A percentile compares a stretch with the other conserved stretches of the same genome.
Evolutionary conservation across 768 basidiomycete genomes (phyloP).

Genomic region (Termitomyces sp.): DNA sequence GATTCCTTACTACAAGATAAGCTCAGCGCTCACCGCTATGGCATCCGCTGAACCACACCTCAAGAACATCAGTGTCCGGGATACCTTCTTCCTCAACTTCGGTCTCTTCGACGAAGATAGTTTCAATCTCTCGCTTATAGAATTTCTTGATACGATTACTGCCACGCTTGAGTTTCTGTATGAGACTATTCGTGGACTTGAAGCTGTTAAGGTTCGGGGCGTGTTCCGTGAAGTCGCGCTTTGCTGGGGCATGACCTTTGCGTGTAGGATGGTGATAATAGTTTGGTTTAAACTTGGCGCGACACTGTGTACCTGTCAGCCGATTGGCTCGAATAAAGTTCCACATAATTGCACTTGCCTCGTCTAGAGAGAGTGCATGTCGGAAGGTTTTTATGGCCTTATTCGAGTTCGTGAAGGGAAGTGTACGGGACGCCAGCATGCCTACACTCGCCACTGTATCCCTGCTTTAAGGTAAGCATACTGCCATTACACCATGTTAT

Average conservation of each 20-base stretch:
- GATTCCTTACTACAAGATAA: not conserved
- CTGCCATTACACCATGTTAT: not conserved
- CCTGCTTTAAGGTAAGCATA: slow-evolving; percentile 31
- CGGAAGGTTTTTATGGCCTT: slow-evolving; percentile 63
- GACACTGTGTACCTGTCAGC: slow-evolving; percentile 36
- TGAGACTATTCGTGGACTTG: slow-evolving; percentile 1
- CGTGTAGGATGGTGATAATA: slow-evolving; percentile 46
- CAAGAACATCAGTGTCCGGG: slow-evolving; percentile 45
- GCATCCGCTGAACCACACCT: slow-evolving; percentile 79
- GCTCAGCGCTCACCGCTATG: slow-evolving; percentile 49
- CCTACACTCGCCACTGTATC: slow-evolving; percentile 81
- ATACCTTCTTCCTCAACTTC: slow-evolving; percentile 5
- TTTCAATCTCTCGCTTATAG: slow-evolving; percentile 4
- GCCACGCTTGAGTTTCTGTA: slow-evolving; percentile 4
- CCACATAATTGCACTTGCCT: slow-evolving; percentile 35
- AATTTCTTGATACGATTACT: slow-evolving; percentile 1
- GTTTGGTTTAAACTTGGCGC: slow-evolving; percentile 61
- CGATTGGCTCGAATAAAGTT: not conserved
- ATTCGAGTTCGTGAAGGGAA: slow-evolving; percentile 68
- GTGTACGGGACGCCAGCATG: slow-evolving; percentile 44
- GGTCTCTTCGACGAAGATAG: slow-evolving; percentile 2
- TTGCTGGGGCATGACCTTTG: slow-evolving; percentile 12
- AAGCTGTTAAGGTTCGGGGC: slow-evolving; percentile 6
- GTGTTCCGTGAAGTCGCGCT: slow-evolving; percentile 21
- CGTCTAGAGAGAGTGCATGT: slow-evolving; percentile 75